Conservation (phyloP, 495 filamentous ascomycete genomes). For the Jackrogersella multiformis region DNA sequence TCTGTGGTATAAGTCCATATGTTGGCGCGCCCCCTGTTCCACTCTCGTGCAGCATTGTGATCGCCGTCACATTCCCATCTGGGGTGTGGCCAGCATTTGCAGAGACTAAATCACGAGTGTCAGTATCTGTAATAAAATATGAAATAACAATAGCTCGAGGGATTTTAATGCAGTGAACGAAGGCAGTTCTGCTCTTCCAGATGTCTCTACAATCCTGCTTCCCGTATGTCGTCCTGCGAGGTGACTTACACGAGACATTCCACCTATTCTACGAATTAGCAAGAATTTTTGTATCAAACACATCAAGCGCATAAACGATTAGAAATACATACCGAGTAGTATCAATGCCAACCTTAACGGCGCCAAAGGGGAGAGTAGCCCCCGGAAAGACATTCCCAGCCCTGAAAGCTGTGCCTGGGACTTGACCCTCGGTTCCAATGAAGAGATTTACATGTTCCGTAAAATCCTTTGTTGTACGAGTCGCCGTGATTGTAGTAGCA, state of each 20-base stretch:
- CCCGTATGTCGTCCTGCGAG: not conserved
- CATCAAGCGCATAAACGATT: not conserved
- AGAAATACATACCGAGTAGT: constrained; percentile 37
- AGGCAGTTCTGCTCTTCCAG: not conserved
- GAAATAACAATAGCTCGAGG: not conserved
- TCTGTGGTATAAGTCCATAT: constrained; percentile 73
- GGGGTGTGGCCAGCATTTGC: constrained; percentile 60
- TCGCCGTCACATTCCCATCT: constrained; percentile 67
- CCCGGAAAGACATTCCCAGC: constrained; percentile 76
- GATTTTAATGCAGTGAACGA: no score
- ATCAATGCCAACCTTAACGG: constrained; percentile 75
- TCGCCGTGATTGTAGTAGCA: not conserved
- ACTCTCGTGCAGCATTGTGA: constrained; percentile 77
- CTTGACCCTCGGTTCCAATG: constrained; percentile 35
- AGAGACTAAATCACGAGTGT: not conserved
- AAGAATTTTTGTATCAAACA: constrained; percentile 25
- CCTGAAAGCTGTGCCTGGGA: constrained; percentile 16
- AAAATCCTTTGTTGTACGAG: constrained; percentile 11
- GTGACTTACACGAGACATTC: constrained; percentile 32
- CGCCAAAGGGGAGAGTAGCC: constrained; percentile 68
- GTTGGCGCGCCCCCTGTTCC: constrained; percentile 77
- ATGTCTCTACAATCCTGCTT: no score
- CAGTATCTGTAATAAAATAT: not conserved
- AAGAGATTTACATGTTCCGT: constrained; percentile 41
- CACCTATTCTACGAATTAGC: constrained; percentile 49